phyloP scores from a whole-genome alignment of 768 basidiomycete genomes.

The Xerocomellus chrysenteron region DNA sequence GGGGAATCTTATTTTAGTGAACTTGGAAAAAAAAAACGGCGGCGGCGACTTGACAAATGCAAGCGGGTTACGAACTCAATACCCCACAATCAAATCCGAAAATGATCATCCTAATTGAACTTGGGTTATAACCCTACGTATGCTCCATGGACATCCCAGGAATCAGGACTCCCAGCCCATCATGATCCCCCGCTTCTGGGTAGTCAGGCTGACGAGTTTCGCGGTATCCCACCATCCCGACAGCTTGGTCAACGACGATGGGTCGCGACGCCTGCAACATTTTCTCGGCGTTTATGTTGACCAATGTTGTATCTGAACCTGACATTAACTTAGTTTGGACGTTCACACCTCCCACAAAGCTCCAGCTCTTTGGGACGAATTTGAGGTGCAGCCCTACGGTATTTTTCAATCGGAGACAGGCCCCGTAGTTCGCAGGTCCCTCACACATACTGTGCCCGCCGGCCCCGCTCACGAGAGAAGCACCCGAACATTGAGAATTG shows the following conservation, averaged over 20 bases:
- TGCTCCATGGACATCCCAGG: not conserved
- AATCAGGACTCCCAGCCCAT: too few species aligned
- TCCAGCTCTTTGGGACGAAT: not conserved
- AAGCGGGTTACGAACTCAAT: conserved; percentile 9
- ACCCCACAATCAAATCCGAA: conserved; percentile 1
- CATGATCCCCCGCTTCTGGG: not conserved
- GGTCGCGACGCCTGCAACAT: not conserved
- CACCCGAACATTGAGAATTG: not conserved
- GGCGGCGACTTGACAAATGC: conserved; percentile 6
- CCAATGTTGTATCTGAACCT: not conserved
- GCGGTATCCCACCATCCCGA: not conserved
- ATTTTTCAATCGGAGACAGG: not conserved
- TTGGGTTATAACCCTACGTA: not conserved
- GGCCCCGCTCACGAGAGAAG: not conserved
- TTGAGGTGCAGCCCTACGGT: not conserved
- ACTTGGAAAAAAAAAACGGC: not conserved
- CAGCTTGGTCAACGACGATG: not conserved
- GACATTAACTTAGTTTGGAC: not conserved
- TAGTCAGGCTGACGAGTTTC: not conserved
- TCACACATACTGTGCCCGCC: not conserved
- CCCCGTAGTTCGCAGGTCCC: not conserved
- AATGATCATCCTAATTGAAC: not conserved
- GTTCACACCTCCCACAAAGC: not conserved
- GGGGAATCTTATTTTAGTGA: conserved; percentile 6
- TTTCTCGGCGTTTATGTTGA: not conserved